A percentile compares a stretch with the other conserved stretches of the same genome.
phyloP scores from a whole-genome alignment of 805 yeast species.

The Sungouiella thailandica region DNA sequence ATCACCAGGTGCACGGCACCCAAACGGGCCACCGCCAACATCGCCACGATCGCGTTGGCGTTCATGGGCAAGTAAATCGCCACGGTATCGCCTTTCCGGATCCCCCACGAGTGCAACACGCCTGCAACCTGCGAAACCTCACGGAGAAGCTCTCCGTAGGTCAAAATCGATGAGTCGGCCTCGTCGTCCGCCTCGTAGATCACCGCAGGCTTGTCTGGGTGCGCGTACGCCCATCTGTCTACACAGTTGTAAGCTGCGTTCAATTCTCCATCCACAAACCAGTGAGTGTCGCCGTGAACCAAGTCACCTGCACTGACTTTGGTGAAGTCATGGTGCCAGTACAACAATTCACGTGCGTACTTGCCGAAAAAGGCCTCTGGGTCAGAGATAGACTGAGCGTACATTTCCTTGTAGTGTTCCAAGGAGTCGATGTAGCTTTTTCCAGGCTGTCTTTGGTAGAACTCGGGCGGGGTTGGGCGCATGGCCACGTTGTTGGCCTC shows the following conservation, averaged over 20 bases:
- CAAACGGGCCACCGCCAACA: conserved; percentile 72
- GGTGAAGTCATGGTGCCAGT: conserved; percentile 52
- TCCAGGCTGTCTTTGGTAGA: conserved; percentile 55
- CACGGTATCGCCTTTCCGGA: conserved; percentile 77
- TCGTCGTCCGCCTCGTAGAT: conserved; percentile 82
- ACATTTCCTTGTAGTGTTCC: conserved; percentile 59
- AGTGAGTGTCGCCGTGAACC: conserved; percentile 47
- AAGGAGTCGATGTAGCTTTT: conserved; percentile 55
- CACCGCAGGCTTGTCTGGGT: conserved; percentile 70
- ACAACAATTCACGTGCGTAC: conserved; percentile 43
- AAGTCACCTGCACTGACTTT: conserved; percentile 43
- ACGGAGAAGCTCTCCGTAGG: conserved; percentile 67
- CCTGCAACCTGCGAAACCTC: conserved; percentile 71
- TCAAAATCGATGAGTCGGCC: conserved; percentile 53
- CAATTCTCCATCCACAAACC: conserved; percentile 77
- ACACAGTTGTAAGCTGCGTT: conserved; percentile 80
- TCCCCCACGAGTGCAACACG: conserved; percentile 60
- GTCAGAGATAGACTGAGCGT: conserved; percentile 51
- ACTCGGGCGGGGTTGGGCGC: conserved; percentile 50
- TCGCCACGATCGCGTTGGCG: conserved; percentile 69
- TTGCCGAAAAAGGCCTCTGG: conserved; percentile 54
- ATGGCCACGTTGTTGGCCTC: conserved; percentile 52
- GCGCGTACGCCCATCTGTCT: conserved; percentile 70
- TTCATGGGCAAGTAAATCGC: conserved; percentile 87
- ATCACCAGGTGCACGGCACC: conserved; percentile 86